Percentiles rank a stretch among this genome's conserved stretches.
These are phyloP conservation scores for Kuraishia capsulata DNA, from an alignment of 805 yeast species.

Conservation along the genomic window DNA sequence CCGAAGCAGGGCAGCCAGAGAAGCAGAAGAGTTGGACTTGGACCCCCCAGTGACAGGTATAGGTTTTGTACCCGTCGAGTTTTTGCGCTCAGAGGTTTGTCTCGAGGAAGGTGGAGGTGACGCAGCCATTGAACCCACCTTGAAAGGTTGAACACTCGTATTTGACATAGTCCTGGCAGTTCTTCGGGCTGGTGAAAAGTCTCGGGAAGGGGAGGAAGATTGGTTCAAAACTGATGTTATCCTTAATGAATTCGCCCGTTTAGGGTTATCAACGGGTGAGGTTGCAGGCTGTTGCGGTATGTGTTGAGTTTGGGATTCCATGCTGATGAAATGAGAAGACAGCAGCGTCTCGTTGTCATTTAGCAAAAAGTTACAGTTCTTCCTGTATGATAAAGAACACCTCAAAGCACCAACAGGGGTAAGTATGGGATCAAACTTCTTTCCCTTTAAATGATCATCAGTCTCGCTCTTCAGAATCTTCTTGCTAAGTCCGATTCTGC, in stretches of 20 bases:
- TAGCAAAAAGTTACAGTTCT: conserved; percentile 57
- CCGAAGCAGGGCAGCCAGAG: conserved; percentile 41
- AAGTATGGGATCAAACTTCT: conserved; percentile 57
- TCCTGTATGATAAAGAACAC: conserved; percentile 73
- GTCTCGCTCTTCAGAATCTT: conserved; percentile 15
- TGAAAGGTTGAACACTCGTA: conserved; percentile 52
- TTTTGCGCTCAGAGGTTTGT: conserved; percentile 25
- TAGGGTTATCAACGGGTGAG: conserved; percentile 5
- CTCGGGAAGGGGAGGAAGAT: conserved; percentile 9
- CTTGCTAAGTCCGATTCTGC: conserved; percentile 78
- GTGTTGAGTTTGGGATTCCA: conserved; percentile 25
- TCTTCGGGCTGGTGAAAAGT: conserved; percentile 9
- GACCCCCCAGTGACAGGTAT: conserved; percentile 16
- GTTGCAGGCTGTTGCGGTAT: conserved; percentile 1
- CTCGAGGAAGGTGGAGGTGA: conserved; percentile 17
- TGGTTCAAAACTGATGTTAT: conserved; percentile 6
- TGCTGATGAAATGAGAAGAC: conserved; percentile 43
- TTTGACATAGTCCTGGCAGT: conserved; percentile 21
- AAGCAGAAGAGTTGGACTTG: conserved; percentile 41
- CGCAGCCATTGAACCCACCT: conserved; percentile 47
- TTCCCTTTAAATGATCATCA: conserved; percentile 37
- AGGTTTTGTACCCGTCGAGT: conserved; percentile 18
- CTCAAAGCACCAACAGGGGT: conserved; percentile 70
- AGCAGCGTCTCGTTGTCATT: conserved; percentile 58
- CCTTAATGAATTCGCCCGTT: conserved; percentile 6